These are phyloP conservation scores for Clonostachys byssicola DNA, from an alignment of 2,329 filamentous ascomycete genomes.

Conservation along the genomic window DNA sequence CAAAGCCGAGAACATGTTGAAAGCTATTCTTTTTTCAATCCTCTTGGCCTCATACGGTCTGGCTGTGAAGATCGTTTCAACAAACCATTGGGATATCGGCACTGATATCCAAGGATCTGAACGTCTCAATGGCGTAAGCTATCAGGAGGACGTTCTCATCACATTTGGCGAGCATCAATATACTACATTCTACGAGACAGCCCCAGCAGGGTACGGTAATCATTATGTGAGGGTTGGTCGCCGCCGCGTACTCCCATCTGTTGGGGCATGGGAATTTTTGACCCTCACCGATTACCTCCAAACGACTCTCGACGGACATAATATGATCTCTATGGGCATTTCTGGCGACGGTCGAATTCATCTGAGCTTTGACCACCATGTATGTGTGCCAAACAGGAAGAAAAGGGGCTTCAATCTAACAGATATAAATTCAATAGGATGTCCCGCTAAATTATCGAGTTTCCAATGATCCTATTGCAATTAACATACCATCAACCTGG, in stretches of 20 bases:
- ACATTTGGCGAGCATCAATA: slow-evolving; percentile 11
- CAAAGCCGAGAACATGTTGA: too few species aligned
- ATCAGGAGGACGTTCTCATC: slow-evolving; percentile 10
- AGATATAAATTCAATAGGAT: slow-evolving; percentile 1
- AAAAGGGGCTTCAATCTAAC: too few species aligned
- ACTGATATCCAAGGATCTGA: slow-evolving; percentile 7
- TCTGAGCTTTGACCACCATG: slow-evolving; percentile 12
- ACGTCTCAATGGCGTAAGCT: slow-evolving; percentile 11
- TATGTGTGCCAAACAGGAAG: not conserved
- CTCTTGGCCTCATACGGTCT: not conserved
- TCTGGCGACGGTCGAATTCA: slow-evolving; percentile 10
- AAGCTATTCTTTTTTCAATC: not conserved
- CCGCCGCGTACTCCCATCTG: slow-evolving; percentile 1
- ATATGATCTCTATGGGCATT: slow-evolving; percentile 12
- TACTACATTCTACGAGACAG: slow-evolving; percentile 9
- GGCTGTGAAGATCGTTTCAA: not conserved
- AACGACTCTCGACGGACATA: slow-evolving; percentile 10
- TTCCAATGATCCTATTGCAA: slow-evolving; percentile 5
- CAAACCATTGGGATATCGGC: slow-evolving; percentile 5
- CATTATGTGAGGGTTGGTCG: slow-evolving; percentile 10
- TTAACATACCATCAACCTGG: slow-evolving; percentile 4
- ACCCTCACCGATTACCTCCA: slow-evolving; percentile 11
- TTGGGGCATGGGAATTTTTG: slow-evolving; percentile 8
- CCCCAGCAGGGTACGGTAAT: slow-evolving; percentile 6
- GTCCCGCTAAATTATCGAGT: slow-evolving; percentile 13